Conservation (phyloP, 208 protist species). For the Spongospora subterranea region DNA sequence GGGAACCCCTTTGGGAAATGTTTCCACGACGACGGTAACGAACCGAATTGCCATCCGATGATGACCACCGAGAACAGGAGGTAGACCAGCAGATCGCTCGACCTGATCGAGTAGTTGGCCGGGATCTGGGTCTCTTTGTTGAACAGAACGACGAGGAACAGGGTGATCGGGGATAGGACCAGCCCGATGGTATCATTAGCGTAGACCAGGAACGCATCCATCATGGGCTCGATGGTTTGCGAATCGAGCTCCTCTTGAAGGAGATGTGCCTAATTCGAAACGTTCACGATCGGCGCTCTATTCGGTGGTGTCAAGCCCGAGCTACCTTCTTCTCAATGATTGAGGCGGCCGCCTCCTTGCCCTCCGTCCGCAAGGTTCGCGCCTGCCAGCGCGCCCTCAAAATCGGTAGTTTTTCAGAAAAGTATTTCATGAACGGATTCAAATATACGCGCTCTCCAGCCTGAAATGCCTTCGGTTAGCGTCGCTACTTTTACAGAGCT, state of each 20-base stretch:
- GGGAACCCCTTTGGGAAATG: not conserved
- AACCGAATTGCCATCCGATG: conserved; percentile 26
- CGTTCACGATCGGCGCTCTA: not conserved
- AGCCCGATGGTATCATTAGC: conserved; percentile 8
- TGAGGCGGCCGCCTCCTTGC: not conserved
- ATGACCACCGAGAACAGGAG: conserved; percentile 19
- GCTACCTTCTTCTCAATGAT: conserved; percentile 50
- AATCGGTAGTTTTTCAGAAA: not conserved
- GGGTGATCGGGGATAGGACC: conserved; percentile 27
- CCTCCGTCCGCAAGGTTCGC: not conserved
- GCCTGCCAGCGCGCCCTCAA: not conserved
- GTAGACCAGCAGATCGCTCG: not conserved
- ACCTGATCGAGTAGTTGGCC: not conserved
- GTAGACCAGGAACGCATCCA: conserved; percentile 11
- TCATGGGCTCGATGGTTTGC: conserved; percentile 37
- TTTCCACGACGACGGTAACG: not conserved
- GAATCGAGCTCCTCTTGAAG: conserved; percentile 30
- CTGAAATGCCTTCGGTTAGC: not conserved
- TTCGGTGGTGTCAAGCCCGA: not conserved
- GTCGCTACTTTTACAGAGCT: not conserved
- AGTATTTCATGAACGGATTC: not conserved
- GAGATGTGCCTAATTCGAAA: not conserved
- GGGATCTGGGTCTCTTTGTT: conserved; percentile 57
- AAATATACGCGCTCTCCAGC: conserved; percentile 37
- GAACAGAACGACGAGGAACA: conserved; percentile 33